Base-by-base conservation (phyloP, 2,329 filamentous ascomycete species). In the Botrytis medusae region DNA sequence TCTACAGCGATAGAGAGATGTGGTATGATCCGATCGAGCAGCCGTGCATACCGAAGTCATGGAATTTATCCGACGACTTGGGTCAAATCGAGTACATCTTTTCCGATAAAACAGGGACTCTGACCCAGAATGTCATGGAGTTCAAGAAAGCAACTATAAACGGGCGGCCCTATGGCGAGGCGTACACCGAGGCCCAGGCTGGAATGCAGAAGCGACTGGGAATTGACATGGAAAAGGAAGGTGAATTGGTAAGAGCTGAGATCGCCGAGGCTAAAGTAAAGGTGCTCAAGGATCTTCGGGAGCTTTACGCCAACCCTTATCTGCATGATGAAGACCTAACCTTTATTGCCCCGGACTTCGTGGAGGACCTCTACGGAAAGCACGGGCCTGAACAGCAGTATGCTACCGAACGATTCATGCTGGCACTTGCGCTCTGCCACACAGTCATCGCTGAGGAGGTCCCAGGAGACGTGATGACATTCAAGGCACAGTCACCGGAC, bases 11-110 rank as follows among this genome's bases (percentile, higher is more conserved):
- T 80, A 88, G 93, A 7, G 90, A 92, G 80, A 99, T 99, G 96
- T 99, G 98, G 83, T 97, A 99, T 84, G 96, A 96, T 73, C 91
- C 90, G 79, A 90, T 98, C 77, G 94, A 97, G 79, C 95, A 97
- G 80, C 94, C 95, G 2, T 99, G 96, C 81, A 94, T 97, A 18
- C 96, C 96, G 8, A 98, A 98, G 81, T 94, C 95, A 0, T 99
- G 96, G 96, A 99, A 98, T 81, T 98, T 99, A 70, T 98, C 95
- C 0, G 96, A 99, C 80, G 96, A 99, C 79, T 87, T 99, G 63
- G 96, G 96, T 20, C 96, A 99, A 83, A 97, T 99, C 75, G 96
- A 98, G 83, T 99, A 98, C 85, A 97, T 99, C 77, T 99, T 99
- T 83, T 98, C 93, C 0, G 93, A 97, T 86, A 97, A 97, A 84